These are phyloP conservation scores for Magnaporthiopsis rhizophila DNA, from an alignment of 2,329 filamentous ascomycete species.

Conservation along the genomic window DNA sequence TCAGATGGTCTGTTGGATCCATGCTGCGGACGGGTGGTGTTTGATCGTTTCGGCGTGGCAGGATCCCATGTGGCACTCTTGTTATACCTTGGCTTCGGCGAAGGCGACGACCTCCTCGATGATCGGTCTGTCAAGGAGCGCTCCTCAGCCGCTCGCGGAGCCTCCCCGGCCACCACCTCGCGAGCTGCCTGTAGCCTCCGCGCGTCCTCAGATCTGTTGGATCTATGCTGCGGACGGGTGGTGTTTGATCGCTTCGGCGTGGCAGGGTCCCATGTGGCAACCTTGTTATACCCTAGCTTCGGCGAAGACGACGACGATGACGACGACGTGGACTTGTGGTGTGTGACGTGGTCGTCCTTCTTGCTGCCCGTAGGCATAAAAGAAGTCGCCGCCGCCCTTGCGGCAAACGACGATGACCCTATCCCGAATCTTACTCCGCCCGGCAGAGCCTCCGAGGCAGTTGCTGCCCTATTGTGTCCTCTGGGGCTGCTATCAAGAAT, in stretches of 20 bases:
- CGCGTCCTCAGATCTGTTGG: constrained; percentile 14
- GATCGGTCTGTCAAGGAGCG: neutral
- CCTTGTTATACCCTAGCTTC: constrained; percentile 1
- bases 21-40: constrained; percentile 13
- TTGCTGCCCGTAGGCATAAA: constrained; percentile 6
- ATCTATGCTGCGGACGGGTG: constrained; percentile 14
- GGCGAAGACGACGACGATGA: neutral
- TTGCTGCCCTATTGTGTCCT: neutral
- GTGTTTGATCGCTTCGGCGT: constrained; percentile 15
- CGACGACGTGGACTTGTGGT: neutral
- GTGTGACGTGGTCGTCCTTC: neutral
- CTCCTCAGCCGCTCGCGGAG: constrained; percentile 2
- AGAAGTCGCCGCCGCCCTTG: neutral
- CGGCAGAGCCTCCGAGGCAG: neutral
- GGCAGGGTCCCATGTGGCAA: constrained; percentile 9
- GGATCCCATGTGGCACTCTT: constrained; percentile 7
- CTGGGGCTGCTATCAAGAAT: constrained; percentile 4
- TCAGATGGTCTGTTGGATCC: constrained; percentile 15
- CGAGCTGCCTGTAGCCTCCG: constrained; percentile 4
- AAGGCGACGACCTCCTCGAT: constrained; percentile 1
- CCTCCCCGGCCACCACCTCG: constrained; percentile 3
- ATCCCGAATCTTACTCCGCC: too few relatives aligned
- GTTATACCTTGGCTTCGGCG: neutral
- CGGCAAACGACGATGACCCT: neutral
- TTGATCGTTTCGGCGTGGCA: constrained; percentile 14